Base-by-base conservation (phyloP, 129 eudicot species). In the Rutidosis leptorrhynchoides region DNA sequence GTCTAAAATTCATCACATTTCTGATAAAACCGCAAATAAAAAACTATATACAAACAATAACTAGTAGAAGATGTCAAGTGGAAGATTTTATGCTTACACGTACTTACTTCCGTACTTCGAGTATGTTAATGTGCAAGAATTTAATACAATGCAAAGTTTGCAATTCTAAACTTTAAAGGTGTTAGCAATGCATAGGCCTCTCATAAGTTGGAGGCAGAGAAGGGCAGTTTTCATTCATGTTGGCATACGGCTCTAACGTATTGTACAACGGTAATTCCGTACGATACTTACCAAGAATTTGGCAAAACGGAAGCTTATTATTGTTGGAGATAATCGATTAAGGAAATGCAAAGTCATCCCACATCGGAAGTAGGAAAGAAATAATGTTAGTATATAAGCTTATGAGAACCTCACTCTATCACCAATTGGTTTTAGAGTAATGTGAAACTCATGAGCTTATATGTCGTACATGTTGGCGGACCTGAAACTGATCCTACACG, bases 221-320 rank as follows among this genome's bases (percentile, higher is more conserved):
- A 20, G 99, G 99, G 70, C 99, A 94, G 68, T 89, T 64, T 79
- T 94, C 95, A 20, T 94, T 94, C 99, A 94, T 94, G 65, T 94
- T 77, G 62, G 90, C 77, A 65, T 94, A 94, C 25, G 96, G 88
- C 83, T 86, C 95, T 71, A 94, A 60, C 21, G 99, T 94, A 83
- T 94, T 94, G 79, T 86, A 94, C 2, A 67, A 62, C 4, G 99
- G 99, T 59, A 94, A 48, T 67, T 94, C 99, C 99, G 89, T 89
- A 28, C 80, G 90, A 73, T 89, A 94, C 78, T 94, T 93, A 14
- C 99, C 99, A 19, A 94, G 90, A 40, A 94, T 94, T 82, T 94
- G 99, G 84, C 99, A 94, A 55, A 94, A 94, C 1, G 86, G 88
- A 23, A 82, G 81, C 78, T 67, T 32, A 56, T n/a, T n/a, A n/a